Percentiles rank a stretch among this genome's conserved stretches.
phyloP scores from a whole-genome alignment of 2,329 filamentous ascomycete genomes.

The Coleophoma eucalyptorum region DNA sequence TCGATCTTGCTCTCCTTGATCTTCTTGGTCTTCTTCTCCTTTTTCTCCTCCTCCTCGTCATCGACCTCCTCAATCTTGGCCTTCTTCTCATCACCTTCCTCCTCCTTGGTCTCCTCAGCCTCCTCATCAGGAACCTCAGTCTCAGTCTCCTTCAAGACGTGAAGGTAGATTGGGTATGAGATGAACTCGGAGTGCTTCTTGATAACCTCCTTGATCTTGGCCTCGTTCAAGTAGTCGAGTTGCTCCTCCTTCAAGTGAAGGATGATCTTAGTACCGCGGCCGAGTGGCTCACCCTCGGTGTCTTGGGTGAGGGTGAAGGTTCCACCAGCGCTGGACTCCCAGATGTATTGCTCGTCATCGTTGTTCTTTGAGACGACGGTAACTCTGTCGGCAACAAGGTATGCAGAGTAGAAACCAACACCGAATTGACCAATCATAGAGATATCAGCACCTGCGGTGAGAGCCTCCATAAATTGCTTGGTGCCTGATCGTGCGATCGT shows the following conservation, averaged over 20 bases:
- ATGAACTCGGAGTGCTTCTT: conserved; percentile 99
- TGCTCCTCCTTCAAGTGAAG: conserved; percentile 99
- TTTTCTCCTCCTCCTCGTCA: conserved; percentile 81
- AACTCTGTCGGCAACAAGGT: conserved; percentile 96
- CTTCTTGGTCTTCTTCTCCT: conserved; percentile 98
- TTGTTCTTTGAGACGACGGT: conserved; percentile 98
- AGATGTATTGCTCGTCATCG: conserved; percentile 99
- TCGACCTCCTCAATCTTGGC: conserved; percentile 92
- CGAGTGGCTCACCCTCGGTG: conserved; percentile 84
- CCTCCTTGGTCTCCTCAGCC: conserved; percentile 66
- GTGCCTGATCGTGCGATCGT: conserved; percentile 98
- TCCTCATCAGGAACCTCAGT: conserved; percentile 98
- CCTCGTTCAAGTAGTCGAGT: conserved; percentile 96
- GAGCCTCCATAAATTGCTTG: conserved; percentile 99
- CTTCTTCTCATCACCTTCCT: conserved; percentile 88
- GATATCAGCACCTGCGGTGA: conserved; percentile 96
- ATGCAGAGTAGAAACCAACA: conserved; percentile 99
- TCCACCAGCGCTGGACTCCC: conserved; percentile 96
- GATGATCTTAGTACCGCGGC: conserved; percentile 96
- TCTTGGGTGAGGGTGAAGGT: conserved; percentile 93
- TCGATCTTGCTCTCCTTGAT: conserved; percentile 98
- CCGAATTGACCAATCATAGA: conserved; percentile 99
- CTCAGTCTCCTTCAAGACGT: conserved; percentile 99
- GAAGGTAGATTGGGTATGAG: conserved; percentile 99
- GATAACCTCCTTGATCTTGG: conserved; percentile 99